Evolutionary conservation across 2,329 filamentous ascomycete genomes (phyloP), one percentile per base, ranked within the genome.

Genomic region (Plenodomus biglobosus): DNA sequence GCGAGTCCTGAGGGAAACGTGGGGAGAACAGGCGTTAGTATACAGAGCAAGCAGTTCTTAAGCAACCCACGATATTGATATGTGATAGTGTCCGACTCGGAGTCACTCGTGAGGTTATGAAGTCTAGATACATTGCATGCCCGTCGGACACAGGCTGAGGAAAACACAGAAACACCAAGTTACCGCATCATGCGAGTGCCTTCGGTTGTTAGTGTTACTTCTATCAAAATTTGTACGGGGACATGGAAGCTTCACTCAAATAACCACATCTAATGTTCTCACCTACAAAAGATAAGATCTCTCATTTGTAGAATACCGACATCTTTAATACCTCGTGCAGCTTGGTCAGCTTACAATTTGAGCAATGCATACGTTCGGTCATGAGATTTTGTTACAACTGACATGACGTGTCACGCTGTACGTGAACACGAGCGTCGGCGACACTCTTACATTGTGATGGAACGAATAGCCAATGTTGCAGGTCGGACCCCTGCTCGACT

Each of bases 321-420:
- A 15, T 38, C 53, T 2, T 30, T 42, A 6, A 55, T 52, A 16
- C 37, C 38, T 7, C 51, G 65, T 30, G 55, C 56, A 10, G 60
- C 61, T 13, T 67, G 62, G 62, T 50, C 46, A 27, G 52, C 64
- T 3, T 53, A 51, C 1, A 64, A 64, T 40, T 52, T 66, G 4
- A 63, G 60, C 5, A 66, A 65, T 38, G 55, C 59, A 32, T 67
- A 48, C 45, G 51, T 67, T 8, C 15, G 50, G 2, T 63, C 64
- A 8, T 56, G 47, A 2, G 36, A 42, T 2, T 65, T 64, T 60
- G 58, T 60, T 37, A 62, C 56, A 2, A 48, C 59, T 2, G 46
- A 60, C 38, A 83, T 85, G 42, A 78, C 82, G 64, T 85, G 83
- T 72, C 84, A 87, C 73, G 11, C 70, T 76, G 37, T 75, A 78